Evolutionary conservation across 139 green algal genomes (phyloP).

Genomic region (Klebsormidium nitens): DNA sequence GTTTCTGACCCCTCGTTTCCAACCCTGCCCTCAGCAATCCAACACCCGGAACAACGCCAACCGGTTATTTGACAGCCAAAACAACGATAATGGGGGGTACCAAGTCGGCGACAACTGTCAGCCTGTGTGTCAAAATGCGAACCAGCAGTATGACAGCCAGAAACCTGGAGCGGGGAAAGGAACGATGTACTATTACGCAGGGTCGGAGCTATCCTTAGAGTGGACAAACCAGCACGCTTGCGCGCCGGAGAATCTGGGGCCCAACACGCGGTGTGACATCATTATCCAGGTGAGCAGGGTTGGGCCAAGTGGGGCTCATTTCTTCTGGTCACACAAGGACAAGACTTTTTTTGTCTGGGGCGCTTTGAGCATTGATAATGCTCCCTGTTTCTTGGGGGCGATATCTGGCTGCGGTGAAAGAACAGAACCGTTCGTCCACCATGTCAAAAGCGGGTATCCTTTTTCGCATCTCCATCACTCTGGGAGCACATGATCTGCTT

Average conservation of each 20-base stretch:
- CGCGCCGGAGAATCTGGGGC: neutral
- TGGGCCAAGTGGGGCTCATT: no score
- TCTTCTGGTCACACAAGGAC: no score
- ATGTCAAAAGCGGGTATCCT: no score
- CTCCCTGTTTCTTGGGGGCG: neutral
- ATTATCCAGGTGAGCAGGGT: neutral
- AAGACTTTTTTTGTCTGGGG: neutral
- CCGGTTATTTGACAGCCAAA: constrained; percentile 17
- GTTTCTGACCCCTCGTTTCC: neutral
- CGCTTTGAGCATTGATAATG: neutral
- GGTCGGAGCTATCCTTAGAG: constrained; percentile 15
- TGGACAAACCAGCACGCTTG: constrained; percentile 18
- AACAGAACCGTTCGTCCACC: neutral
- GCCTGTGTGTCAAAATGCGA: neutral
- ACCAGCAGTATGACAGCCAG: neutral
- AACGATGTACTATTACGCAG: constrained; percentile 15
- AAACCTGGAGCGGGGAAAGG: constrained; percentile 13
- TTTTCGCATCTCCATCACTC: no score
- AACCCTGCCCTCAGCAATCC: neutral
- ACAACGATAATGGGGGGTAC: constrained; percentile 15
- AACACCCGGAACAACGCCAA: constrained; percentile 18
- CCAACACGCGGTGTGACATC: constrained; percentile 9
- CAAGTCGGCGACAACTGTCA: constrained; percentile 25
- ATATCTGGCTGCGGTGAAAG: neutral
- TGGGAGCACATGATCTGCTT: no score